phyloP scores from a whole-genome alignment of 176 grass and related monocot genomes.

The Bothriochloa decipiens region DNA sequence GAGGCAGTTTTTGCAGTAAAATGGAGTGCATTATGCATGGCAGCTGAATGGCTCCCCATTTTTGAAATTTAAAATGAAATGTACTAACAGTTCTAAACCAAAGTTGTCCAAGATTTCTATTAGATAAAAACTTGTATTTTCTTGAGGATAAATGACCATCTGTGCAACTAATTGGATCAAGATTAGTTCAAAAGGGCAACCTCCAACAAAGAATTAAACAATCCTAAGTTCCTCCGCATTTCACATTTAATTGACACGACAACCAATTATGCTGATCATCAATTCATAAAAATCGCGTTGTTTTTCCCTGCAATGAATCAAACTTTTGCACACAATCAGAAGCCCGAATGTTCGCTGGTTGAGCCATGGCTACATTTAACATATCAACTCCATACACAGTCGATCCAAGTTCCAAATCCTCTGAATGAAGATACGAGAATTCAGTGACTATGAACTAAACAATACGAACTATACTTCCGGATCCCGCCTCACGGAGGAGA shows the following conservation, averaged over 20 bases:
- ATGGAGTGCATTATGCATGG: neutral
- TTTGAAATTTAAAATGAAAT: neutral
- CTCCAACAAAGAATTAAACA: constrained; percentile 1
- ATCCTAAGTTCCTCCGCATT: neutral
- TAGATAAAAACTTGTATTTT: neutral
- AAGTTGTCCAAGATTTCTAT: neutral
- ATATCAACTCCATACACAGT: neutral
- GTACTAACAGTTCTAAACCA: neutral
- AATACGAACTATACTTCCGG: neutral
- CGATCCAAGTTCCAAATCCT: neutral
- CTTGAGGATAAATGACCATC: too few species aligned
- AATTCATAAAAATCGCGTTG: neutral
- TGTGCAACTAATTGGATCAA: neutral
- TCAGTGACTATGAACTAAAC: neutral
- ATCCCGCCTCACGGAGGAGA: neutral
- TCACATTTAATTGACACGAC: neutral
- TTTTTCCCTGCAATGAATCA: too few species aligned
- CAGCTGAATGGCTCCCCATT: neutral
- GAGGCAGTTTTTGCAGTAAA: neutral
- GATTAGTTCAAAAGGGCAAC: neutral
- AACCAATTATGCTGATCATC: neutral
- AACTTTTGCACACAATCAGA: neutral
- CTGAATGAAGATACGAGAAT: neutral
- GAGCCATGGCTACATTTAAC: neutral
- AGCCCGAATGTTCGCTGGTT: neutral